Evolutionary conservation across 495 filamentous ascomycete genomes (phyloP).

Genomic region (Clohesyomyces aquaticus): DNA sequence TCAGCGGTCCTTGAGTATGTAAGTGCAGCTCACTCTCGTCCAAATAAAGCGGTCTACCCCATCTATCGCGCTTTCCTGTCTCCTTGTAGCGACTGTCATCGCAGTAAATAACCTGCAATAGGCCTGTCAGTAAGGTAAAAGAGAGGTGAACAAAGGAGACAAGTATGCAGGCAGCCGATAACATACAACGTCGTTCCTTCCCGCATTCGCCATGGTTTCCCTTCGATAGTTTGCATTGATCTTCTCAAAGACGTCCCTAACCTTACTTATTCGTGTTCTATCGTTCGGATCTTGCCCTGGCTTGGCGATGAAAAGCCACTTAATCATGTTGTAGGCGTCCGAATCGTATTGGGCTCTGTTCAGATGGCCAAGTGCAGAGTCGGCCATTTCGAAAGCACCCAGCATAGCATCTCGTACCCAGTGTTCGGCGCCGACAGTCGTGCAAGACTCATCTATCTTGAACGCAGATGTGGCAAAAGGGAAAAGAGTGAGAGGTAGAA

Average conservation of each 20-base stretch:
- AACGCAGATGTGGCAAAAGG: neutral
- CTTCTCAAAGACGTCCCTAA: neutral
- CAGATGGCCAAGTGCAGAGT: neutral
- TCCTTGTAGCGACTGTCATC: too few relatives aligned
- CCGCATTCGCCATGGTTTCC: neutral
- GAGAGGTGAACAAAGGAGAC: too few relatives aligned
- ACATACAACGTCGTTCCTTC: neutral
- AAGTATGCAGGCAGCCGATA: neutral
- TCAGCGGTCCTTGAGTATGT: too few relatives aligned
- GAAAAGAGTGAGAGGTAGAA: neutral
- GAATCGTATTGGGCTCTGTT: neutral
- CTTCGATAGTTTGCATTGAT: neutral
- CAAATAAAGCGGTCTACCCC: neutral
- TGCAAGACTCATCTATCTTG: slow-evolving; percentile 11
- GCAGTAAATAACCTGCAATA: too few relatives aligned
- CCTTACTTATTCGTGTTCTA: neutral
- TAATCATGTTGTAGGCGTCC: neutral
- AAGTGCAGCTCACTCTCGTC: neutral
- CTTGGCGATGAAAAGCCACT: neutral
- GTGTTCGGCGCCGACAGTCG: neutral
- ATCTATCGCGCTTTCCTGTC: too few relatives aligned
- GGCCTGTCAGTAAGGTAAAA: too few relatives aligned
- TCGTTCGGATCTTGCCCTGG: neutral
- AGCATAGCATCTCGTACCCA: slow-evolving; percentile 1
- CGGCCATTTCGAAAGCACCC: slow-evolving; percentile 2